Base-by-base conservation (phyloP, 2,329 filamentous ascomycete species). In the Colletotrichum spaethianum region DNA sequence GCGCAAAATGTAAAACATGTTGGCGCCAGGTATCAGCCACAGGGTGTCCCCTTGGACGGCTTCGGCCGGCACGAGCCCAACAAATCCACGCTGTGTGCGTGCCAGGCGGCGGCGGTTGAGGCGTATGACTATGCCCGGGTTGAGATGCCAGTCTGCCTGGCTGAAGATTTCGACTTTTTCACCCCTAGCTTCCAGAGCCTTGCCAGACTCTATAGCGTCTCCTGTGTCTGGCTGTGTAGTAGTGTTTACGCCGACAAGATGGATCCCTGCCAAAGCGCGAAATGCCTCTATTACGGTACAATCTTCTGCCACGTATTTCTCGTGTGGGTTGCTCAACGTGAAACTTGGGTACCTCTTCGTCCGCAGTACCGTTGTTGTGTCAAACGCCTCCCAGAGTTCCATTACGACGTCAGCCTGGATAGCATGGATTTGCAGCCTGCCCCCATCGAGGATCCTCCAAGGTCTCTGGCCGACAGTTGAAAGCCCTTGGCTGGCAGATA, bases 401-500 rank as follows among this genome's bases (percentile, higher is more conserved):
- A 8, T 5, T 8, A 55, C 52, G 4, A 5, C 18, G 31, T 55
- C 28, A 20, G 33, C 26, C 9, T 55, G 18, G 1, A 36, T 2
- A 55, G 52, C 1, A 16, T 8, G 9, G 5, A 55, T 20, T 3
- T 55, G 52, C 28, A 55, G 33, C 52, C 26, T 28, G 20, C 8
- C 6, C 52, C 33, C 4, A 4, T 33, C 52, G 16, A 55, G 3
- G 1, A 55, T 33, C 18, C 1, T 36, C 52, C 28, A 14, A 3
- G 52, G 18, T 14, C 3, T 5, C 18, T 11, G 18, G 2, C 40
- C 16, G 0, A 9, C 1, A 2, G 6, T 0, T 28, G 3, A 8
- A 11, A 31, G 31, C 0, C 52, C 52, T 1, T 12, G 28, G 11
- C 52, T 55, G 2, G 52, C 52, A 4, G 23, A 55, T 14, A 55